Evolutionary conservation across 2,329 filamentous ascomycete genomes (phyloP).

Genomic region (Sporothrix humicola): DNA sequence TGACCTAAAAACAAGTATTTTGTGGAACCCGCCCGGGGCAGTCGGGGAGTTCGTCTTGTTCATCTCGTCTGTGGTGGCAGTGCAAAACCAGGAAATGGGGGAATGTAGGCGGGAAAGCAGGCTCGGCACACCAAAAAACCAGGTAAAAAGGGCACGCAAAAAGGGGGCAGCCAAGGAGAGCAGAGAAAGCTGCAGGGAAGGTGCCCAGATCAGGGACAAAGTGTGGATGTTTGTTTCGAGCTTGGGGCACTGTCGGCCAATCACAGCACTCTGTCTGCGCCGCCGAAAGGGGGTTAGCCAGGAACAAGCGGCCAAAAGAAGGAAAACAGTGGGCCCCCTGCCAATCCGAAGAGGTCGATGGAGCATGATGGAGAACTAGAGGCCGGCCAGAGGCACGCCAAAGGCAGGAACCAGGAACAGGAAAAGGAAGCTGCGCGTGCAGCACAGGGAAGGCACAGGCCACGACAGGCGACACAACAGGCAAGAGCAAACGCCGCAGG

Average conservation of each 20-base stretch:
- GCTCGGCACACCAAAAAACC: not conserved
- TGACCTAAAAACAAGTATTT: not conserved
- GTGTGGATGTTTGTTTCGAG: conserved; percentile 24
- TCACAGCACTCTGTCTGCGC: not conserved
- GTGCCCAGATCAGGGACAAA: not conserved
- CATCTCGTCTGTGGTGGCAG: conserved; percentile 5
- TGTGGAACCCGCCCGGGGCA: not conserved
- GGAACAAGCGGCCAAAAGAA: not conserved
- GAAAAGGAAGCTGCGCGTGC: not conserved
- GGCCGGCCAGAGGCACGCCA: not conserved
- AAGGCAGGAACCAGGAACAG: conserved; percentile 22
- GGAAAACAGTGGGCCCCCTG: not conserved
- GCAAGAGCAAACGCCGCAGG: not conserved
- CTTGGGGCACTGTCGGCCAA: conserved; percentile 13
- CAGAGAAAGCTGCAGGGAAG: not conserved
- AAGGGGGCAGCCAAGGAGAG: no score
- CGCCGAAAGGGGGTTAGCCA: conserved; percentile 13
- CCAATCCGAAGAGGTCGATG: not conserved
- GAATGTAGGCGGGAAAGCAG: no score
- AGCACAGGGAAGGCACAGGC: not conserved
- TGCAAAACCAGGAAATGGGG: conserved; percentile 13
- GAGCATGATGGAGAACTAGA: not conserved
- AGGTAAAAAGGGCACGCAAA: not conserved
- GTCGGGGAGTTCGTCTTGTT: not conserved
- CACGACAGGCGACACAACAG: not conserved